A percentile compares a stretch with the other conserved stretches of the same genome.
Evolutionary conservation across 768 basidiomycete species (phyloP).

Genomic region (Termitomyces sp.): DNA sequence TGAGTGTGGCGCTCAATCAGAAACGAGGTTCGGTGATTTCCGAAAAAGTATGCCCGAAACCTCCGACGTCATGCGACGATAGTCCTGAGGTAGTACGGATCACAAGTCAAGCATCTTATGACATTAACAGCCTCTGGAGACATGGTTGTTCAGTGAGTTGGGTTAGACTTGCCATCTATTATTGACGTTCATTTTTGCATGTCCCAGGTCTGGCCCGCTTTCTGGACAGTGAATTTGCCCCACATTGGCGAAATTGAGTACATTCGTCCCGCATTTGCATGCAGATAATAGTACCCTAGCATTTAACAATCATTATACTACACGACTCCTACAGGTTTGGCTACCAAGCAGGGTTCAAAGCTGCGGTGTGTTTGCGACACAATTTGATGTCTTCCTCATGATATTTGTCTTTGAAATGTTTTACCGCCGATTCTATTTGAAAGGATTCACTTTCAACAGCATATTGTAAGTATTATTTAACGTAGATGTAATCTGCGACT

Average conservation of each 20-base stretch:
- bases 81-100: slow-evolving; percentile 47
- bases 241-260: slow-evolving; percentile 46
- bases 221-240: slow-evolving; percentile 49
- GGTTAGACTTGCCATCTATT: neutral
- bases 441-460: no score
- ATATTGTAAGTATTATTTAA: slow-evolving; percentile 22
- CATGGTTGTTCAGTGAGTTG: slow-evolving; percentile 49
- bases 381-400: slow-evolving; percentile 45
- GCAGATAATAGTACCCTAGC: no score
- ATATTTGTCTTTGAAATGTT: neutral
- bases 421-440: neutral
- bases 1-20: slow-evolving; percentile 48
- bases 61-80: neutral
- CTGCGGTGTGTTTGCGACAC: slow-evolving; percentile 72
- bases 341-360: slow-evolving; percentile 65
- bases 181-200: neutral
- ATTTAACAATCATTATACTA: slow-evolving; percentile 6
- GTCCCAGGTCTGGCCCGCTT: slow-evolving; percentile 43
- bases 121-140: slow-evolving; percentile 40
- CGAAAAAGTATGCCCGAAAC: no score
- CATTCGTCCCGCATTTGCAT: neutral
- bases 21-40: slow-evolving; percentile 57
- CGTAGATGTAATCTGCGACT: no score
- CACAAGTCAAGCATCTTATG: slow-evolving; percentile 38
- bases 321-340: slow-evolving; percentile 39